Evolutionary conservation across 768 basidiomycete species (phyloP), one percentile per base, ranked within the genome.

Genomic region (Phylloporus scabripes): DNA sequence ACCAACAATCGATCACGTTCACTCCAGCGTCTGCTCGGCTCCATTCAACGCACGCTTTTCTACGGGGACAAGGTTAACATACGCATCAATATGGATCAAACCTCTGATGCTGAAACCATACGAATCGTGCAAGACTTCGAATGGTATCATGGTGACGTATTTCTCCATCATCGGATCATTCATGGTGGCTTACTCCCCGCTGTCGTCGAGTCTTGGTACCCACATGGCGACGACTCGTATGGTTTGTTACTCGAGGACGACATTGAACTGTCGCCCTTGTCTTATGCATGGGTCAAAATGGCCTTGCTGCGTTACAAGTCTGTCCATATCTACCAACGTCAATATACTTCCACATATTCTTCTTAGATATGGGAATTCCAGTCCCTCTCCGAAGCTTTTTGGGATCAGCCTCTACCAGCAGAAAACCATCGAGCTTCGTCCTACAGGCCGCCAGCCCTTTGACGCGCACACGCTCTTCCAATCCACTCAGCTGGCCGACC

Each of bases 161-260:
- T 76, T 49, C 57, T 87, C 7, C 81, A 89, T 46, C 87, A 83
- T 58, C 79, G 92, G 21, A 74, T 91, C 48, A 67, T 87, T n/a
- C 83, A 82, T 49, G 90, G 82, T 2, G 91, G 90, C 4, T 72
- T 93, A 17, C 77, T 93, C 46, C 76, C 87, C 3, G 87, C 91
- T 6, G 81, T 94, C 12, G 85, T 92, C 12, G 91, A 92, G 66
- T 87, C 88, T 5, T 94, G 92, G 90, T 93, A 89, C 60, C 91
- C 92, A 5, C 67, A 71, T 21, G 74, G 76, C 26, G 76, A 89
- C 51, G 70, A 92, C 56, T 78, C 81, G 1, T 92, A 91, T 61
- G 90, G 85, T 7, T 62, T 93, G 17, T 68, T 93, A 17, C 75
- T 93, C 18, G 91, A 92, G 65, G 91, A 93, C 59, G 91, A 94